Percentiles rank a stretch among this genome's conserved stretches.
Conservation (phyloP, 176 grass and related monocot species). For the Lolium rigidum region DNA sequence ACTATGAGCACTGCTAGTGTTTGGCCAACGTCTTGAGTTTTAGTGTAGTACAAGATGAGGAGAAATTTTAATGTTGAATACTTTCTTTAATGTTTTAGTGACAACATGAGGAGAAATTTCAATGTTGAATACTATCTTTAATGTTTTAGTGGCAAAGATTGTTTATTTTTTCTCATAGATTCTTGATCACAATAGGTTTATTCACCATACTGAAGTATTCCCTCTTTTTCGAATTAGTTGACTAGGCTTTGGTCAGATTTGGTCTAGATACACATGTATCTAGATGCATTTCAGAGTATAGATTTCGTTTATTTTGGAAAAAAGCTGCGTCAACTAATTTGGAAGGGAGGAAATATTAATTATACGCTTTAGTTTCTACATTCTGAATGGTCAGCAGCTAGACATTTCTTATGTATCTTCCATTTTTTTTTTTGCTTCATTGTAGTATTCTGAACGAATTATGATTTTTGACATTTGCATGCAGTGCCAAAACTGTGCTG, state of each 20-base stretch:
- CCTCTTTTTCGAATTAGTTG: too few species aligned
- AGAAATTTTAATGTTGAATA: not conserved
- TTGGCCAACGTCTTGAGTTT: not conserved
- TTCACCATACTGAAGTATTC: not conserved
- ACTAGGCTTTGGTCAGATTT: too few species aligned
- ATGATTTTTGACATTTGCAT: conserved; percentile 28
- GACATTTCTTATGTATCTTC: not conserved
- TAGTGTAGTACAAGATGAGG: not conserved
- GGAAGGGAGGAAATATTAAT: too few species aligned
- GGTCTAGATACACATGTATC: too few species aligned
- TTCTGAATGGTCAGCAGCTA: not conserved
- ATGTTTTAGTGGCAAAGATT: not conserved
- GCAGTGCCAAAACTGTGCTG: conserved; percentile 3
- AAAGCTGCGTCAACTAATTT: too few species aligned
- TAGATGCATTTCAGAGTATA: too few species aligned
- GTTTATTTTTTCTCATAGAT: conserved; percentile 8
- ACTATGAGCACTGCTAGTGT: conserved; percentile 8
- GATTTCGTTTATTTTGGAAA: too few species aligned
- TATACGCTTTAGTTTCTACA: too few species aligned
- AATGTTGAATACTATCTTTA: not conserved
- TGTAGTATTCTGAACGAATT: not conserved
- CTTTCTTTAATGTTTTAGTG: conserved; percentile 1
- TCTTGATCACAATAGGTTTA: not conserved
- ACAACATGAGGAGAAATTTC: not conserved
- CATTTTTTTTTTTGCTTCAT: not conserved